Evolutionary conservation across 2,329 filamentous ascomycete species (phyloP), one percentile per base, ranked within the genome.

Genomic region (Claviceps fusiformis): DNA sequence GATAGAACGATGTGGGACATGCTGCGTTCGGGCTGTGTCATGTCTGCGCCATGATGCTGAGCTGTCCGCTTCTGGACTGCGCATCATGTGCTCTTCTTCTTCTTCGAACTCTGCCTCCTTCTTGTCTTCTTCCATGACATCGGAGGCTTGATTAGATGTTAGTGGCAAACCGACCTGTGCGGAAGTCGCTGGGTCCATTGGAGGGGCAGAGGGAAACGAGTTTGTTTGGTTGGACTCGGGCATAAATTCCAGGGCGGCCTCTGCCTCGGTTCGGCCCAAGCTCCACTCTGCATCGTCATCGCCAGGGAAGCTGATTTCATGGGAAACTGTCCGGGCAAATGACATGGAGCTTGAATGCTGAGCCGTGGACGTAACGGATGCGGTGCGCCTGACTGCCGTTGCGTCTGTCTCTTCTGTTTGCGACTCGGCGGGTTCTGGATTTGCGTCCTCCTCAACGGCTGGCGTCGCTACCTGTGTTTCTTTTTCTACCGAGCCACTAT

Each of bases 321-420:
- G 77, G 11, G 81, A 78, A 13, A 83, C 80, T 2, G 82, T 85
- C 41, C 82, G 76, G 11, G 81, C 74, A 67, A 85, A 85, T 0
- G 82, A 85, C 64, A 78, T 75, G 50, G 75, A 81, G 65, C 80
- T 85, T 10, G 75, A 66, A 63, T 84, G 81, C 59, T 81, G 80
- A 31, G 74, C 71, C 19, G 67, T 62, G 24, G 59, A 61, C 41
- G 62, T 61, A 10, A 62, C 48, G 54, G 48, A 53, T 17, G n/a
- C 31, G 15, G 44, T 29, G 15, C 11, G 24, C 31, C 48, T 24
- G 17, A 17, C 13, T 47, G 35, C 19, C 15, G 19, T 41, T 5
- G 15, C 35, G 19, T 43, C n/a, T 33, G 24, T 9, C 1, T 44
- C 29, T 11, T 43, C 48, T 29, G 33, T 35, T 13, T 51, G 33